Evolutionary conservation across 1,284 basidiomycete genomes (phyloP).

Genomic region (Leccinum fuscescens): DNA sequence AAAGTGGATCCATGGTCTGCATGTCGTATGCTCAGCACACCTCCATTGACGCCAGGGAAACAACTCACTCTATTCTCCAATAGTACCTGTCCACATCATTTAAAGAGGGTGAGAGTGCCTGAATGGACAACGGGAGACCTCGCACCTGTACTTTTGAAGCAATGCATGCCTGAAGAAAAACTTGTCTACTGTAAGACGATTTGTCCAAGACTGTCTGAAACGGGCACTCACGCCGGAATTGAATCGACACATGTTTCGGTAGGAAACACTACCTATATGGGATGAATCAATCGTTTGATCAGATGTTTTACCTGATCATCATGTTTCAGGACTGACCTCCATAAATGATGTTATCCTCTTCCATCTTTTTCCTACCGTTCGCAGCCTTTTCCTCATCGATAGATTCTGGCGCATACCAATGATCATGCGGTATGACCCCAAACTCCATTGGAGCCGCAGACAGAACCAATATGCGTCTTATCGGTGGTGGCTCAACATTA

Average conservation of each 20-base stretch:
- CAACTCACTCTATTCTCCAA: conserved; percentile 67
- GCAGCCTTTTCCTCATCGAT: conserved; percentile 71
- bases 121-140: not conserved
- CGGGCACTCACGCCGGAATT: conserved; percentile 68
- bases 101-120: not conserved
- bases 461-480: conserved; percentile 52
- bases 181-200: conserved; percentile 33
- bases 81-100: conserved; percentile 57
- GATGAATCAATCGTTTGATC: not conserved
- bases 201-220: not conserved
- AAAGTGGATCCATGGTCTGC: conserved; percentile 54
- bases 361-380: conserved; percentile 52
- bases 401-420: conserved; percentile 83
- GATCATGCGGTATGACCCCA: conserved; percentile 67
- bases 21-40: not conserved
- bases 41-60: conserved; percentile 5
- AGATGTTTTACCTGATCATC: not conserved
- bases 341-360: conserved; percentile 63
- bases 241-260: conserved; percentile 81
- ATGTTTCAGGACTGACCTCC: conserved; percentile 43
- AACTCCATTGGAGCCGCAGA: conserved; percentile 60
- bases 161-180: conserved; percentile 80
- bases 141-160: conserved; percentile 64
- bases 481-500: conserved; percentile 23
- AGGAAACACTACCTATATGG: conserved; percentile 48